Evolutionary conservation across 2,329 filamentous ascomycete species (phyloP), one percentile per base, ranked within the genome.

Genomic region (Neophaeococcomyces aloes): DNA sequence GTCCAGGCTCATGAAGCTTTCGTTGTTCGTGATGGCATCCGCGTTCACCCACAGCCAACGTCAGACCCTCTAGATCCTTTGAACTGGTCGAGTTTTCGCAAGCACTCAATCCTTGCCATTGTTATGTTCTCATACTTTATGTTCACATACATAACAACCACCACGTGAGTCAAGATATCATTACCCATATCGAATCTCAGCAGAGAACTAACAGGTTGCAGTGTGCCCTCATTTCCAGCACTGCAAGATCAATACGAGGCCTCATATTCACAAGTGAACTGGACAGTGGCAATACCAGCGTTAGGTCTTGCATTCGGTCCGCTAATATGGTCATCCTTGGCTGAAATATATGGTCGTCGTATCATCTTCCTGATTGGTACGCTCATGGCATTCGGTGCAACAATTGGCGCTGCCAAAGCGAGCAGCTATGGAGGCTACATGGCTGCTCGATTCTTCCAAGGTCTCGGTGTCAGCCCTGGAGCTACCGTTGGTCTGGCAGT

Each of bases 141-240:
- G 48, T 74, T 76, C 59, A 76, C 74, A 13, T 77, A 75, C 58
- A 65, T 76, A 47, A 76, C 73, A 0, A 76, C 72, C 1, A 73
- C 69, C 0, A 73, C 72, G 0, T 41, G 29, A 41, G 38, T 41
- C 7, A 14, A 17, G 10, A 8, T 7, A 7, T 10, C 4, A 23
- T 15, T 8, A 13, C 19, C 18, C 10, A 5, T 39, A 14, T 19
- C 13, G 8, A 17, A 29, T 7, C 8, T 8, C 8, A 7, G 29
- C 3, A 14, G 7, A 23, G 29, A 17, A 39, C 14, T 3, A 11
- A 4, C 7, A 14, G n/a, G n/a, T n/a, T n/a, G n/a, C 21, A 41
- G 29, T 25, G 69, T 76, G 1, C 71, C 73, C 2, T 73, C 72
- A 0, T 76, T 75, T 48, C 57, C 65, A 1, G 59, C 65, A 17